Evolutionary conservation across 345 rosid species (phyloP).

Genomic region (Populus pruinosa): DNA sequence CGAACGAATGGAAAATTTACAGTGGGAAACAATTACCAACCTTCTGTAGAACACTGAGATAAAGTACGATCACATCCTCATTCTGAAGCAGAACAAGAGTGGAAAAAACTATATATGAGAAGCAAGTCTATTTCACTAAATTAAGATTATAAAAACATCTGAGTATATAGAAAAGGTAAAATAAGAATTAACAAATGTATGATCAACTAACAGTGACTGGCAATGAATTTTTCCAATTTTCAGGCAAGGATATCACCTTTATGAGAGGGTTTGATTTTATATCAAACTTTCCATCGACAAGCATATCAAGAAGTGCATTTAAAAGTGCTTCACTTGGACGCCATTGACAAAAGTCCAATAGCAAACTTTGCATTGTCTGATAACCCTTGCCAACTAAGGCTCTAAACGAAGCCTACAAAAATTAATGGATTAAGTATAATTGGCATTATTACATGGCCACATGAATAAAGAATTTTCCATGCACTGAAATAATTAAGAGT

Average conservation of each 20-base stretch:
- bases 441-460: not conserved
- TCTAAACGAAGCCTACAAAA: slow-evolving; percentile 73
- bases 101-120: slow-evolving; percentile 21
- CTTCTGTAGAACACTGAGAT: slow-evolving; percentile 87
- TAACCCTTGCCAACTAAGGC: slow-evolving; percentile 91
- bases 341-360: slow-evolving; percentile 80
- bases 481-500: no score
- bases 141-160: not conserved
- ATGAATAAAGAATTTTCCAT: not conserved
- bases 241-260: slow-evolving; percentile 47
- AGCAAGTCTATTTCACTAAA: not conserved
- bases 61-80: slow-evolving; percentile 90
- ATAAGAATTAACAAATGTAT: not conserved
- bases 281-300: slow-evolving; percentile 92
- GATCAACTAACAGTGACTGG: not conserved
- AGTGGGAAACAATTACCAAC: slow-evolving; percentile 46
- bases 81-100: slow-evolving; percentile 53
- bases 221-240: slow-evolving; percentile 8
- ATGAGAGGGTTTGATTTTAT: slow-evolving; percentile 54
- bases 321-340: slow-evolving; percentile 74
- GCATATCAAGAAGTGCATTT: slow-evolving; percentile 91
- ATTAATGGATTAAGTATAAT: not conserved
- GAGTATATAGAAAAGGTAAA: not conserved
- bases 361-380: slow-evolving; percentile 82
- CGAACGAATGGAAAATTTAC: not conserved